Evolutionary conservation across 176 grass and related monocot species (phyloP), one percentile per base, ranked within the genome.

Genomic region (Panicum miliaceum): DNA sequence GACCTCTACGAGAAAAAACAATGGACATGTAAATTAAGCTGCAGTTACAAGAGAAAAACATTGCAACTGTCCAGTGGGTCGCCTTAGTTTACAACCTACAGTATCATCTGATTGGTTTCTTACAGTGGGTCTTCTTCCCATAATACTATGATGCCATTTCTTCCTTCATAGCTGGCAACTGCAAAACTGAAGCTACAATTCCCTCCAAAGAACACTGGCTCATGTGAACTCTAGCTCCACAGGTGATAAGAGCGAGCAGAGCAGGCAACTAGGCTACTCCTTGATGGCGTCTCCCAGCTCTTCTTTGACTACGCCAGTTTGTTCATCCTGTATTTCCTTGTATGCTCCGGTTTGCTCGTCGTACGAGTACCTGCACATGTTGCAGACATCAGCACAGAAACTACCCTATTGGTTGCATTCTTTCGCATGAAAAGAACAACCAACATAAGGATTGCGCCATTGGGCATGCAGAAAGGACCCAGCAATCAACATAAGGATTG

Each of bases 341-440:
- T 94, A 96, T 26, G 85, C 66, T 26, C 87, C 86, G 54, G 76
- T 94, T 89, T 98, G 91, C 65, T 95, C 91, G 2, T 98, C 86
- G 4, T 88, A 95, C 19, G 91, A 87, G 78, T 94, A 98, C 91
- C 96, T 98, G 88, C 75, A 85, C 29, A 42, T 12, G 59, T 68
- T 3, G 34, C 10, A 75, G 42, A n/a, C 40, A 32, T 75, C 23
- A 89, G 50, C 23, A 56, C n/a, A 81, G n/a, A 71, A 23, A 78
- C 0, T 42, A 73, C 1, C 25, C 37, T 35, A 46, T 23, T 12
- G 3, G 6, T 11, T 48, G 36, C 13, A 45, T 19, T 54, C 38
- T 10, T 18, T 23, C 34, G 25, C 56, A 62, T 9, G 13, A 32
- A 32, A 54, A 74, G 12, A 51, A 81, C 4, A 69, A 6, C 26